phyloP scores from a whole-genome alignment of 495 filamentous ascomycete genomes.

The Podospora sp. region DNA sequence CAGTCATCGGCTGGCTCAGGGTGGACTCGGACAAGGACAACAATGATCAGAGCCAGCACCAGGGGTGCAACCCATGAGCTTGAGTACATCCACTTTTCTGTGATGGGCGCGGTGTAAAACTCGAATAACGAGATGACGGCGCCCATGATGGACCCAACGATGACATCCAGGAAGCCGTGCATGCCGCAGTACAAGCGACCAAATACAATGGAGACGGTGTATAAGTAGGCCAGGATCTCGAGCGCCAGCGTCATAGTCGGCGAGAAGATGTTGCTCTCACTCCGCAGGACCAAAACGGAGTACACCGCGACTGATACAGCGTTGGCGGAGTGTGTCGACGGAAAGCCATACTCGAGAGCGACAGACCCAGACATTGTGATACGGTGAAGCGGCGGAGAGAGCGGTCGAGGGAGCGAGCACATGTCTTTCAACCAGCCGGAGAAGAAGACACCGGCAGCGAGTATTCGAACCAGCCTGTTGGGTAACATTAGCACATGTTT shows the following conservation, averaged over 20 bases:
- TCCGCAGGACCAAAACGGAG: constrained; percentile 65
- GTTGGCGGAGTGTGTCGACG: constrained; percentile 95
- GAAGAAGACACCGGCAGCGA: constrained; percentile 88
- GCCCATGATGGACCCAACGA: constrained; percentile 76
- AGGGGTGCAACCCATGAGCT: constrained; percentile 60
- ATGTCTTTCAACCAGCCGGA: constrained; percentile 94
- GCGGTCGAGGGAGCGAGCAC: constrained; percentile 88
- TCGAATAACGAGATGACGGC: constrained; percentile 67
- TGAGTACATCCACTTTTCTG: constrained; percentile 67
- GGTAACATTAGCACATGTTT: constrained; percentile 22
- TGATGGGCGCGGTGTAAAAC: constrained; percentile 65
- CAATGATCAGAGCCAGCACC: constrained; percentile 62
- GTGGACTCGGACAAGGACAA: constrained; percentile 82
- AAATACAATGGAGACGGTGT: constrained; percentile 85
- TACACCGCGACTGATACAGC: constrained; percentile 94
- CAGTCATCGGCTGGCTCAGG: constrained; percentile 96
- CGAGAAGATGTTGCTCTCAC: constrained; percentile 55
- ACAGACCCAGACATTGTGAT: constrained; percentile 97
- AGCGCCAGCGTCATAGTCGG: constrained; percentile 57
- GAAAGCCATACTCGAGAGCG: constrained; percentile 95
- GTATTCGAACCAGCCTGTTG: constrained; percentile 77
- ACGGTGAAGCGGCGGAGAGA: constrained; percentile 89
- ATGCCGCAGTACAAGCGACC: constrained; percentile 96
- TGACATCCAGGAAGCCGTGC: constrained; percentile 94
- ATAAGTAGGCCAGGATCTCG: constrained; percentile 72